phyloP scores from a whole-genome alignment of 495 filamentous ascomycete species.

The Penicillium tannophilum region DNA sequence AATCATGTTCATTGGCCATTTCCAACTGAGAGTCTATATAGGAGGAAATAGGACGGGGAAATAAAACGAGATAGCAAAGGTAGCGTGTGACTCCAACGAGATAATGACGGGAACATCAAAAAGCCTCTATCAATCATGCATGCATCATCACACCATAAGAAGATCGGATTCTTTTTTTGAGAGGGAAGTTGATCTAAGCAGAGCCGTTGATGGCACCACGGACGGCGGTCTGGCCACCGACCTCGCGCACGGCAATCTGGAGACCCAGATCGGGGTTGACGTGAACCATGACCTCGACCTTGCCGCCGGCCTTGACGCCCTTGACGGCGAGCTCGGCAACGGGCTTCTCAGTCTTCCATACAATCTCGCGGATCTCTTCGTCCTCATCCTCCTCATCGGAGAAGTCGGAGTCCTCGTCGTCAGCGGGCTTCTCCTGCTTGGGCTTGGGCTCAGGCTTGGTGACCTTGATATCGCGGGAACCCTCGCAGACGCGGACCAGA shows the following conservation, averaged over 20 bases:
- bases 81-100: conserved; percentile 24
- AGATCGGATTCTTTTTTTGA: conserved; percentile 26
- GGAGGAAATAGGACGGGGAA: background rate
- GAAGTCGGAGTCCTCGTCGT: conserved; percentile 68
- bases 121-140: conserved; percentile 38
- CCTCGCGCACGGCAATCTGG: conserved; percentile 78
- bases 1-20: conserved; percentile 22
- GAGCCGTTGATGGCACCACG: conserved; percentile 65
- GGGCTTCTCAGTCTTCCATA: conserved; percentile 85
- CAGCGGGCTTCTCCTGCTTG: conserved; percentile 62
- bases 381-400: conserved; percentile 71
- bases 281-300: conserved; percentile 91
- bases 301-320: conserved; percentile 81
- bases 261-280: conserved; percentile 76
- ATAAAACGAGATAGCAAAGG: conserved; percentile 21
- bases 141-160: conserved; percentile 39
- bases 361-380: conserved; percentile 81
- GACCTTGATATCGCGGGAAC: conserved; percentile 83
- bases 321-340: conserved; percentile 85
- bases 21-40: conserved; percentile 29
- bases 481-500: conserved; percentile 83
- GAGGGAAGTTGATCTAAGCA: conserved; percentile 28
- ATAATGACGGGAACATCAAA: conserved; percentile 27
- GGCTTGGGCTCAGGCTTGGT: conserved; percentile 79
- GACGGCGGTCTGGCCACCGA: conserved; percentile 83